A percentile compares a stretch with the other conserved stretches of the same genome.
Evolutionary conservation across 768 basidiomycete genomes (phyloP).

Genomic region (Mycena galopus): DNA sequence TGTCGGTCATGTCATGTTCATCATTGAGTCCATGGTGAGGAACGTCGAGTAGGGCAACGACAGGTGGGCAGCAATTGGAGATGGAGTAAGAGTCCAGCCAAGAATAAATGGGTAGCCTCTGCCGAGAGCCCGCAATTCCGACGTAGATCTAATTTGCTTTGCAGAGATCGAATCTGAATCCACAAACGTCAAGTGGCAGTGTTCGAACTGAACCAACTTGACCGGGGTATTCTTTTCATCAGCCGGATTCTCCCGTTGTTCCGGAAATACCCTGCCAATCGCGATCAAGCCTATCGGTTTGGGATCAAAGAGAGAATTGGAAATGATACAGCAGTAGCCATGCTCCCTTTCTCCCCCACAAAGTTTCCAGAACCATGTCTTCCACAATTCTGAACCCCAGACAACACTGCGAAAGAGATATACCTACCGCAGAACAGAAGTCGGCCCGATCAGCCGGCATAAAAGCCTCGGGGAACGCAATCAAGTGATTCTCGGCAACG

Average conservation of each 20-base stretch:
- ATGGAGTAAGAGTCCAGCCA: not conserved
- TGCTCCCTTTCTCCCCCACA: too few species aligned
- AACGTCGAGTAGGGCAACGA: not conserved
- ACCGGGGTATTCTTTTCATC: not conserved
- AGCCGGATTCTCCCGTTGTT: not conserved
- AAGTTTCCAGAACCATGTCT: too few species aligned
- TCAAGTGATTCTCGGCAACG: not conserved
- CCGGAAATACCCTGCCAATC: not conserved
- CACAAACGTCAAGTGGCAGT: not conserved
- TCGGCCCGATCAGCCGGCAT: not conserved
- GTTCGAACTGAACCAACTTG: conserved; percentile 3
- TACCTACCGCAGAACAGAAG: too few species aligned
- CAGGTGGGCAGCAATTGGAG: not conserved
- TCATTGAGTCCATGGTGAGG: conserved; percentile 27
- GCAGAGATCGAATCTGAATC: not conserved
- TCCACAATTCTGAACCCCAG: too few species aligned
- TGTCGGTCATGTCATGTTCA: conserved; percentile 31
- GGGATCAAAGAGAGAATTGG: too few species aligned
- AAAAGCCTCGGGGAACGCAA: not conserved
- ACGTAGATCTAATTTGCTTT: too few species aligned
- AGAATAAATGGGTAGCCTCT: too few species aligned
- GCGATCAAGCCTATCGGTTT: not conserved
- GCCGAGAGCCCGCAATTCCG: too few species aligned
- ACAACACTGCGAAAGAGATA: too few species aligned
- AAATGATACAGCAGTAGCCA: too few species aligned